phyloP scores from a whole-genome alignment of 2,329 filamentous ascomycete genomes.

The Rutstroemia sp. region DNA sequence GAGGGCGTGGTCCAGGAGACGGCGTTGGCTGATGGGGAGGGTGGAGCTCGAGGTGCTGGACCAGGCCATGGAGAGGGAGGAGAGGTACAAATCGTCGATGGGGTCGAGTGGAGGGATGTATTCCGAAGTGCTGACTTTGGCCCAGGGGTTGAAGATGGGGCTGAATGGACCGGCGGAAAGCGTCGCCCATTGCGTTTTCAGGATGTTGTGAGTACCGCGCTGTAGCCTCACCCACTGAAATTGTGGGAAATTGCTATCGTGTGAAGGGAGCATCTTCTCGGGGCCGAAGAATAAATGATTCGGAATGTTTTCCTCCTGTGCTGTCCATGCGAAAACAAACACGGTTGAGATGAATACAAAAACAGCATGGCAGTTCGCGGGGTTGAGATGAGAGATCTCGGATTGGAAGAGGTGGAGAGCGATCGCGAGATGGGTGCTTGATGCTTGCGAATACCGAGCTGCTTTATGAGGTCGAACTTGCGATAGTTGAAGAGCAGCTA shows the following conservation, averaged over 20 bases:
- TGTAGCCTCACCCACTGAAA: conserved; percentile 29
- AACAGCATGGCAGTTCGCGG: conserved; percentile 29
- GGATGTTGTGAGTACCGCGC: conserved; percentile 25
- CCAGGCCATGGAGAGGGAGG: conserved; percentile 15
- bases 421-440: conserved; percentile 27
- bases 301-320: conserved; percentile 19
- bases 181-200: conserved; percentile 14
- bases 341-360: conserved; percentile 30
- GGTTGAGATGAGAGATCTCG: conserved; percentile 38
- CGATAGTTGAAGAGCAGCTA: conserved; percentile 32
- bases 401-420: conserved; percentile 29
- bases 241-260: conserved; percentile 10
- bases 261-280: conserved; percentile 16
- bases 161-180: conserved; percentile 22
- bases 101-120: conserved; percentile 12
- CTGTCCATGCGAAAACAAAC: conserved; percentile 30
- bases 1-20: conserved; percentile 12
- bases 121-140: conserved; percentile 11
- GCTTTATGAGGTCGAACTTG: conserved; percentile 20
- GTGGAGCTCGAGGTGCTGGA: background rate
- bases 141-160: conserved; percentile 20
- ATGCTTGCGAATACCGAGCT: conserved; percentile 23
- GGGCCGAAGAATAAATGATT: conserved; percentile 29
- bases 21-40: conserved; percentile 1
- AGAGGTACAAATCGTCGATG: conserved; percentile 15